Evolutionary conservation across 2,329 filamentous ascomycete genomes (phyloP).

Genomic region (Leptographium flavum): DNA sequence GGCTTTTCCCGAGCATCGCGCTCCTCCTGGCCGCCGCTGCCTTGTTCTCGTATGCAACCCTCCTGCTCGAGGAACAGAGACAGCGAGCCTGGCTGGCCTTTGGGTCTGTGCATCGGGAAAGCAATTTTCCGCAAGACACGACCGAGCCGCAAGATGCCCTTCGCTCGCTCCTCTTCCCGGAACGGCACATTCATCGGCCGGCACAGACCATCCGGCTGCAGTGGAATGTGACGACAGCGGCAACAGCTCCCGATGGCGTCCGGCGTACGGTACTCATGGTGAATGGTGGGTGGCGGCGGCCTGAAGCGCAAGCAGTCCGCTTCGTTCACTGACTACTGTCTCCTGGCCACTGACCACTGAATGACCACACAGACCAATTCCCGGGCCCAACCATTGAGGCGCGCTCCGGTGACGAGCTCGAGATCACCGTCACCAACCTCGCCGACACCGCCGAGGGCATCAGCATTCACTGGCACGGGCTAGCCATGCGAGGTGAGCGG

Average conservation of each 20-base stretch:
- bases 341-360: no score
- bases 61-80: not conserved
- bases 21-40: not conserved
- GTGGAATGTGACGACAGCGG: constrained; percentile 2
- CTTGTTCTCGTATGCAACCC: not conserved
- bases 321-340: no score
- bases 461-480: constrained; percentile 4
- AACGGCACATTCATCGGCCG: constrained; percentile 1
- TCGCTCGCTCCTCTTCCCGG: not conserved
- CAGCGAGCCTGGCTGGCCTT: not conserved
- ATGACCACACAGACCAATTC: constrained; percentile 5
- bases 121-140: no score
- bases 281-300: constrained; percentile 6
- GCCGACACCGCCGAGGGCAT: constrained; percentile 1
- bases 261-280: not conserved
- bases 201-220: not conserved
- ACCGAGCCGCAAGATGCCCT: no score
- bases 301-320: no score
- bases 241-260: constrained; percentile 3
- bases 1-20: not conserved
- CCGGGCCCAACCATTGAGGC: constrained; percentile 5
- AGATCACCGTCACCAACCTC: constrained; percentile 4
- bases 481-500: constrained; percentile 1
- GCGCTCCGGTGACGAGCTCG: constrained; percentile 3
- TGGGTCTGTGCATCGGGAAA: not conserved